Evolutionary conservation across 768 basidiomycete species (phyloP).

Genomic region (Leucocoprinus birnbaumii): DNA sequence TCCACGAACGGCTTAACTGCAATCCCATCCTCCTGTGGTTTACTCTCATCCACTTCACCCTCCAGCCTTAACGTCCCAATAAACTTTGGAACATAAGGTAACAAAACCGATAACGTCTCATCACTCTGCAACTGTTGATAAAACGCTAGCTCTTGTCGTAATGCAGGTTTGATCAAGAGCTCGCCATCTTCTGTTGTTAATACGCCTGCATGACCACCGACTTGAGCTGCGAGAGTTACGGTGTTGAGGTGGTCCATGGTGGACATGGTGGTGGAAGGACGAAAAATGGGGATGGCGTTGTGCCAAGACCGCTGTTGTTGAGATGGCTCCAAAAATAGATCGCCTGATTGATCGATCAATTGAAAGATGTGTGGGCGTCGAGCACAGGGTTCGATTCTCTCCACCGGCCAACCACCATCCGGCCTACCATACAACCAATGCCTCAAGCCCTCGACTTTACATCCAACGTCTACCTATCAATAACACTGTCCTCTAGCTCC

Average conservation of each 20-base stretch:
- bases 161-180: slow-evolving; percentile 78
- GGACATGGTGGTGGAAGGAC: background rate
- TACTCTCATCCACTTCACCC: slow-evolving; percentile 46
- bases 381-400: background rate
- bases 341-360: background rate
- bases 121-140: slow-evolving; percentile 55
- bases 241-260: slow-evolving; percentile 1
- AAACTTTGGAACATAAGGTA: slow-evolving; percentile 69
- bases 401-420: background rate
- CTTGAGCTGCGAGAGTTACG: slow-evolving; percentile 49
- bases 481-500: slow-evolving; percentile 35
- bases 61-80: slow-evolving; percentile 75
- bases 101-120: slow-evolving; percentile 39
- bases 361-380: background rate
- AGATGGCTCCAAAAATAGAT: background rate
- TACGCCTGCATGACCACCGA: slow-evolving; percentile 82
- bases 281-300: background rate
- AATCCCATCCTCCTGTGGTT: slow-evolving; percentile 19
- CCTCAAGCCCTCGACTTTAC: slow-evolving; percentile 31
- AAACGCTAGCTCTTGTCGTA: slow-evolving; percentile 64
- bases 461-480: slow-evolving; percentile 39
- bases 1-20: slow-evolving; percentile 25
- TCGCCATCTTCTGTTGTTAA: slow-evolving; percentile 67
- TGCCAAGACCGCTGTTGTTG: background rate
- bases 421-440: slow-evolving; percentile 5